A percentile compares a stretch with the other conserved stretches of the same genome.
Evolutionary conservation across 495 filamentous ascomycete species (phyloP).

Genomic region (Delitschia confertaspora): DNA sequence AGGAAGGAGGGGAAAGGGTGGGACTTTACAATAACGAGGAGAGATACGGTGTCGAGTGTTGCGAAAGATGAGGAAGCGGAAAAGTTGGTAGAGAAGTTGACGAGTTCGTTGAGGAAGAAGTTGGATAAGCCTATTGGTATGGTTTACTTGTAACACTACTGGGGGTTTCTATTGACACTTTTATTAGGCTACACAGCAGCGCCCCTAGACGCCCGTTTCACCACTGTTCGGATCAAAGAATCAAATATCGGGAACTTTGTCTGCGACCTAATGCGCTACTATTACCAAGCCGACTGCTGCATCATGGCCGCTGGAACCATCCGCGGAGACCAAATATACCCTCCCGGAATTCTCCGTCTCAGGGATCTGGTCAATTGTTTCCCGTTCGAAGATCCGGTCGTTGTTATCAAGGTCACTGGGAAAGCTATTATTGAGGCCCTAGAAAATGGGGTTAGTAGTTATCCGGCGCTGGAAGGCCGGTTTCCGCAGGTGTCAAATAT

Average conservation of each 20-base stretch:
- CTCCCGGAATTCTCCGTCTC: constrained; percentile 62
- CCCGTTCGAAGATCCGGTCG: constrained; percentile 85
- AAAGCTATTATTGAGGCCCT: constrained; percentile 61
- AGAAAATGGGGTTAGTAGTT: constrained; percentile 70
- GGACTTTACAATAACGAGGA: constrained; percentile 68
- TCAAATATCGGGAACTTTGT: constrained; percentile 85
- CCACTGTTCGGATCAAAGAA: constrained; percentile 65
- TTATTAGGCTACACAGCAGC: constrained; percentile 54
- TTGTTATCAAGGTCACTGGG: constrained; percentile 61
- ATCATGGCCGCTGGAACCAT: constrained; percentile 87
- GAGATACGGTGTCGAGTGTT: constrained; percentile 60
- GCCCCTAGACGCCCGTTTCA: constrained; percentile 76
- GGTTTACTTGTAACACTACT: not conserved
- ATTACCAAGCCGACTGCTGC: constrained; percentile 69
- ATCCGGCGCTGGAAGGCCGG: constrained; percentile 72
- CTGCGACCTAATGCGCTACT: constrained; percentile 78
- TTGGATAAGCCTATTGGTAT: constrained; percentile 66
- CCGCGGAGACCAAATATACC: constrained; percentile 80
- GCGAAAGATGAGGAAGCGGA: constrained; percentile 50
- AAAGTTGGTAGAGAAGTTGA: constrained; percentile 56
- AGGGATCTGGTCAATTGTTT: constrained; percentile 64
- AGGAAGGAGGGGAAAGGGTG: constrained; percentile 46
- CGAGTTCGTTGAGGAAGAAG: constrained; percentile 59
- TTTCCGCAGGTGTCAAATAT: constrained; percentile 82
- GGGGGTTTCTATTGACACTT: no score